Evolutionary conservation across 2,329 filamentous ascomycete species (phyloP), one percentile per base, ranked within the genome.

Genomic region (Botrytis hyacinthi): DNA sequence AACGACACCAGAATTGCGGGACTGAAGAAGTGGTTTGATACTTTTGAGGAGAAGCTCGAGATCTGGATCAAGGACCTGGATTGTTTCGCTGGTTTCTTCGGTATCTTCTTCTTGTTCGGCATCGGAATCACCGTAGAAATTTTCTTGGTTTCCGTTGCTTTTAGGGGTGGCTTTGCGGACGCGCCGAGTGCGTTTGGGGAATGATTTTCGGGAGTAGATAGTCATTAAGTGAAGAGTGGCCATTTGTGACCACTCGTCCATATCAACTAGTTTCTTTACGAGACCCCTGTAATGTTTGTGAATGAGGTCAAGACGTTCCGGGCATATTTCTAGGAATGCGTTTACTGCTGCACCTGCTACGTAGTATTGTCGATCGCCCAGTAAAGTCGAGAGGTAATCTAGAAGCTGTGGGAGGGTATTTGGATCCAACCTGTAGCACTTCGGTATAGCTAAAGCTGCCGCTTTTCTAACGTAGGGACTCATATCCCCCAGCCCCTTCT

Each of bases 211-310:
- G 2, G 93, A 90, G 82, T 99, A 99, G 35, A 90, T 85, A 1
- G 92, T 91, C 89, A 98, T 91, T 76, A 99, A 85, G 57, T 90
- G 88, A 78, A 99, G 81, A 4, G 93, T 93, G 3, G 94, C 92
- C 71, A 98, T 83, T 83, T 99, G 96, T 60, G 94, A 93, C 96
- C 96, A 99, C 83, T 99, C 96, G 80, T 99, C 96, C 96, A 99
- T 99, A 81, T 99, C 96, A 37, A 98, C 94, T 70, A 98, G 84
- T 85, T 98, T 97, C 82, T 90, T 93, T 76, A 97, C 91, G 76
- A 99, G 84, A 51, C 89, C 87, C 69, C 93, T 90, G 83, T 98
- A 99, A 81, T 97, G 92, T 77, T 92, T 91, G 82, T 99, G 96
- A 77, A 99, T 90, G 74, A 99, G 84, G 81, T 98, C 95, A 76